phyloP scores from a whole-genome alignment of 768 basidiomycete genomes.

The Paxillus rubicundulus region DNA sequence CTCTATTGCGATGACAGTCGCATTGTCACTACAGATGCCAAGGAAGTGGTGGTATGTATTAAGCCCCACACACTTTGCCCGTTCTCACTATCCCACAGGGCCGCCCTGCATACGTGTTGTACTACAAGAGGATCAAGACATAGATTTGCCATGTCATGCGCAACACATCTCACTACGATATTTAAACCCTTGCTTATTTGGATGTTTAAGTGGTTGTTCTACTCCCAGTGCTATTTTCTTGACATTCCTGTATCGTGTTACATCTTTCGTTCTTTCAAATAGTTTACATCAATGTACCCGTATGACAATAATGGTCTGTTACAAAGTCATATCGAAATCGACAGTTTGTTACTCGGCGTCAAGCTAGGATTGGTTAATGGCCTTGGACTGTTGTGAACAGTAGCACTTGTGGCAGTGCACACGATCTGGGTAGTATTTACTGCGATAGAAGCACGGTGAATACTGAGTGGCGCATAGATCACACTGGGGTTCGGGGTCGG shows the following conservation, averaged over 20 bases:
- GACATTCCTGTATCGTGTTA: conserved; percentile 19
- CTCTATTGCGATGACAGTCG: conserved; percentile 93
- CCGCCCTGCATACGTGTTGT: conserved; percentile 74
- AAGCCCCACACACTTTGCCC: neutral
- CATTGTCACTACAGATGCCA: conserved; percentile 66
- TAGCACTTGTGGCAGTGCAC: conserved; percentile 48
- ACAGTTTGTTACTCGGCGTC: neutral
- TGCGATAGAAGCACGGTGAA: conserved; percentile 74
- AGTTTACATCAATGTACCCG: conserved; percentile 31
- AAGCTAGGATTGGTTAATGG: neutral
- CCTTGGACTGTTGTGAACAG: conserved; percentile 17
- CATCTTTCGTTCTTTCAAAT: conserved; percentile 13
- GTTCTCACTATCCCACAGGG: conserved; percentile 42
- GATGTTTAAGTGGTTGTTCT: conserved; percentile 12
- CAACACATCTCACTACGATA: conserved; percentile 7
- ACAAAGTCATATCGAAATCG: neutral
- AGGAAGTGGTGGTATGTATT: conserved; percentile 76
- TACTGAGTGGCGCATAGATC: conserved; percentile 62
- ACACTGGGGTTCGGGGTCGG: conserved; percentile 43
- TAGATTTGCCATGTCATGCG: conserved; percentile 9
- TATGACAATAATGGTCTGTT: conserved; percentile 19
- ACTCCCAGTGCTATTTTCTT: conserved; percentile 15
- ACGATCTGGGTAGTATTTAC: conserved; percentile 21
- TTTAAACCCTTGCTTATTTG: conserved; percentile 28
- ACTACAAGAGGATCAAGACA: conserved; percentile 61